A percentile compares a stretch with the other conserved stretches of the same genome.
These are phyloP conservation scores for Moelleriella libera DNA, from an alignment of 2,329 filamentous ascomycete genomes.

Conservation along the genomic window DNA sequence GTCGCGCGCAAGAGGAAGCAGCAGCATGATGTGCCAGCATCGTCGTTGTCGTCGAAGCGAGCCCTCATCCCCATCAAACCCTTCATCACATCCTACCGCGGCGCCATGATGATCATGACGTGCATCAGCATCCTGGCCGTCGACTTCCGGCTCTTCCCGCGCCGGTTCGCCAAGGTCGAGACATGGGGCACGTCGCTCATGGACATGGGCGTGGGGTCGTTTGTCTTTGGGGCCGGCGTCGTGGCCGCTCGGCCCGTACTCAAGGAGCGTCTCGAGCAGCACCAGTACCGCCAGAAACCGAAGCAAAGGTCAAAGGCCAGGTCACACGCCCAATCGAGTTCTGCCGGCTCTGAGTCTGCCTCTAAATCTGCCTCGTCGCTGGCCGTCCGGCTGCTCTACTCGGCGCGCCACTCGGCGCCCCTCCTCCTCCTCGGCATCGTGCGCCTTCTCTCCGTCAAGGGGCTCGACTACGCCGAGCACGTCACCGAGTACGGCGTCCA, in stretches of 20 bases:
- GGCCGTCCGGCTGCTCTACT: slow-evolving; percentile 43
- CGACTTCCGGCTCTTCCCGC: slow-evolving; percentile 84
- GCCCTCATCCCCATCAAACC: slow-evolving; percentile 61
- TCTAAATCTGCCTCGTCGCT: slow-evolving; percentile 35
- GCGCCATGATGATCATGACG: slow-evolving; percentile 81
- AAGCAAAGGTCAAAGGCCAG: no score
- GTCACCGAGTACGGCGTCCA: slow-evolving; percentile 96
- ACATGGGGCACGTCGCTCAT: slow-evolving; percentile 99
- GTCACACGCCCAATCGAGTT: no score
- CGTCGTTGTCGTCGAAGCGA: slow-evolving; percentile 15
- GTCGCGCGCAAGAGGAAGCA: background rate
- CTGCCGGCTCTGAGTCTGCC: slow-evolving; percentile 9
- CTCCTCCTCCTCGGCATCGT: slow-evolving; percentile 68
- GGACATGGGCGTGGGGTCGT: slow-evolving; percentile 94
- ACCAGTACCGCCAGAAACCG: no score
- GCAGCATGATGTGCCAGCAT: slow-evolving; percentile 16
- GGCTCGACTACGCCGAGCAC: slow-evolving; percentile 90
- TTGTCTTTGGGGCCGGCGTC: slow-evolving; percentile 86
- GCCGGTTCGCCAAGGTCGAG: slow-evolving; percentile 93
- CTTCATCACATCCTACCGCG: slow-evolving; percentile 84
- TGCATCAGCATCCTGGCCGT: slow-evolving; percentile 91
- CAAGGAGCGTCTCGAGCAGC: slow-evolving; percentile 36
- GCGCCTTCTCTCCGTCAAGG: slow-evolving; percentile 80
- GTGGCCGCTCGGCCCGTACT: slow-evolving; percentile 76
- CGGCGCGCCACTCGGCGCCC: slow-evolving; percentile 70